Base-by-base conservation (phyloP, 306 rosid species). In the Prunus davidiana region DNA sequence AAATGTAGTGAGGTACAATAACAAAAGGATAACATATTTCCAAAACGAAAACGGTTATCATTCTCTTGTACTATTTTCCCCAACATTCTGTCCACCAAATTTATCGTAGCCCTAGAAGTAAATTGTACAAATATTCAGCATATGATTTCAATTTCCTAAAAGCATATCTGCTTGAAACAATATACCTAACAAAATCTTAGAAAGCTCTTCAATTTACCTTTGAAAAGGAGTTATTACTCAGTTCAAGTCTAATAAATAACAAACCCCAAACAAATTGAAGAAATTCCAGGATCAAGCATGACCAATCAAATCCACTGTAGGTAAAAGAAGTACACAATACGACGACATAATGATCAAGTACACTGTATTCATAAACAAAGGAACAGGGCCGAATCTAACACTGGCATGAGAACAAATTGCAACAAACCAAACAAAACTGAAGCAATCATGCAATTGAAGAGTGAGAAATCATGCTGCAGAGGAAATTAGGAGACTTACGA, bases 401-500 rank as follows among this genome's bases (percentile, higher is more conserved):
- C 32, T 77, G 18, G 51, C 69, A 68, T 45, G 32, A 16, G 49
- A 4, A 68, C 2, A 64, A 15, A 54, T 63, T 64, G n/a, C 0
- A 32, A 19, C 51, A 62, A 12, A 75, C 56, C 63, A 67, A 75
- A 70, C 66, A 76, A 20, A 64, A 77, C 66, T 25, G 55, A 79
- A 75, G 72, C 45, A 61, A 79, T 41, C 28, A 72, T 52, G 38
- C 69, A 79, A 80, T 69, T 81, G 70, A 73, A 68, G 84, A 79
- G 63, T 55, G 10, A 10, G 4, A 9, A 74, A 64, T 52, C 75
- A 72, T 25, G 79, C 22, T 49, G 46, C 6, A 71, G 72, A 72
- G 68, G 67, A 55, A 34, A 55, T 15, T 55, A n/a, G 3, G 43
- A 73, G 64, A 73, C 93, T 72, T 84, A 92, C 97, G 93, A 88